Percentiles rank a stretch among this genome's conserved stretches.
phyloP scores from a whole-genome alignment of 805 yeast species.

The Spathaspora sp. region DNA sequence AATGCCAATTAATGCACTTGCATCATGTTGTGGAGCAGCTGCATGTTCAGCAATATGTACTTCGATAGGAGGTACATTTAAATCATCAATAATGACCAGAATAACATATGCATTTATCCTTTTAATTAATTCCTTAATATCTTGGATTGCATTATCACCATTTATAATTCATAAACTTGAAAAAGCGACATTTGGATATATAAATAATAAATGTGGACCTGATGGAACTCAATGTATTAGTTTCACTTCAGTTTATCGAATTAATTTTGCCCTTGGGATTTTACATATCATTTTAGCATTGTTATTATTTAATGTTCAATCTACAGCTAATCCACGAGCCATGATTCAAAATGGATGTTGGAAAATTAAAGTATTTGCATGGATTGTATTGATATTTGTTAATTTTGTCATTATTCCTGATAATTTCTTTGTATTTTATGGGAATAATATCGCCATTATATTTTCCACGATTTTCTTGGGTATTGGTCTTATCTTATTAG shows the following conservation, averaged over 20 bases:
- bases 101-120: constrained; percentile 79
- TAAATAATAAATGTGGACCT: constrained; percentile 65
- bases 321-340: constrained; percentile 75
- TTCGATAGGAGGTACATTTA: constrained; percentile 54
- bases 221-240: constrained; percentile 79
- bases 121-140: constrained; percentile 70
- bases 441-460: constrained; percentile 81
- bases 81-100: constrained; percentile 80
- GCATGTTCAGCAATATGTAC: constrained; percentile 60
- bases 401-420: constrained; percentile 81
- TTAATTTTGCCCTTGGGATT: constrained; percentile 82
- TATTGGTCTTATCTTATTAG: constrained; percentile 84
- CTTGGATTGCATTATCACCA: constrained; percentile 91
- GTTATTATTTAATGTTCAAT: constrained; percentile 67
- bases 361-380: constrained; percentile 66
- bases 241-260: constrained; percentile 89
- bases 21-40: constrained; percentile 82
- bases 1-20: constrained; percentile 48
- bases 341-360: constrained; percentile 90
- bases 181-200: constrained; percentile 61
- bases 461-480: constrained; percentile 83
- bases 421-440: constrained; percentile 81
- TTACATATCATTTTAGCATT: constrained; percentile 71
- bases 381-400: constrained; percentile 52
- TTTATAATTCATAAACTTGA: constrained; percentile 74